Evolutionary conservation across 2,329 filamentous ascomycete species (phyloP).

Genomic region (Arthroderma sp.): DNA sequence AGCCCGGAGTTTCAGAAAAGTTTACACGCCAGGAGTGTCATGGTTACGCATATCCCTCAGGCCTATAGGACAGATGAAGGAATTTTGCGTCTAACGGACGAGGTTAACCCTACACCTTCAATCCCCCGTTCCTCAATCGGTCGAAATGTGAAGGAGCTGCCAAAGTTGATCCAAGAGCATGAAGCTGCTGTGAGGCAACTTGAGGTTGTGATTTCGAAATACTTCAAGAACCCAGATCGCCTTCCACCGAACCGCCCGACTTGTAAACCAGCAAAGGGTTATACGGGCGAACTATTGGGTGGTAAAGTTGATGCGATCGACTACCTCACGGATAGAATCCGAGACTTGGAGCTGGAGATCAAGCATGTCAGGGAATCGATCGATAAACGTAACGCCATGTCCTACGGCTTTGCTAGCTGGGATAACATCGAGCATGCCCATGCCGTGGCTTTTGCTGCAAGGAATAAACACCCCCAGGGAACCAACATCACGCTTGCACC

Average conservation of each 20-base stretch:
- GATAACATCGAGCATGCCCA: constrained; percentile 80
- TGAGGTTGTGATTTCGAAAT: constrained; percentile 73
- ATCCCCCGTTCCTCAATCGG: constrained; percentile 72
- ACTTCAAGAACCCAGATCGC: constrained; percentile 73
- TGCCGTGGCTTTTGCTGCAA: constrained; percentile 66
- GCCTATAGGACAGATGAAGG: constrained; percentile 73
- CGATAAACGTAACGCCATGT: constrained; percentile 75
- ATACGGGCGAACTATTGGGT: constrained; percentile 24
- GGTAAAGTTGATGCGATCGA: constrained; percentile 78
- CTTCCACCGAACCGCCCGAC: constrained; percentile 64
- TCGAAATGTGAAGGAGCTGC: constrained; percentile 82
- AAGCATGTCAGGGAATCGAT: constrained; percentile 68
- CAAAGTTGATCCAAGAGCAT: constrained; percentile 72
- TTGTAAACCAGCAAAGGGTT: constrained; percentile 64
- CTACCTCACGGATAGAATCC: constrained; percentile 76
- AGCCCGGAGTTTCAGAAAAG: constrained; percentile 79
- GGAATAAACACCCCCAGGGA: constrained; percentile 67
- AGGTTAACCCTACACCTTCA: constrained; percentile 63
- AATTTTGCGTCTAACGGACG: constrained; percentile 68
- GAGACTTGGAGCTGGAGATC: constrained; percentile 68
- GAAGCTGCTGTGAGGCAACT: constrained; percentile 66
- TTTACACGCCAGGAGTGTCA: constrained; percentile 56
- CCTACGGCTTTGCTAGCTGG: constrained; percentile 91
- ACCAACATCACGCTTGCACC: constrained; percentile 68
- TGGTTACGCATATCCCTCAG: constrained; percentile 62